Conservation (phyloP, 2,329 filamentous ascomycete genomes). For the Cephalotrichum gorgonifer region DNA sequence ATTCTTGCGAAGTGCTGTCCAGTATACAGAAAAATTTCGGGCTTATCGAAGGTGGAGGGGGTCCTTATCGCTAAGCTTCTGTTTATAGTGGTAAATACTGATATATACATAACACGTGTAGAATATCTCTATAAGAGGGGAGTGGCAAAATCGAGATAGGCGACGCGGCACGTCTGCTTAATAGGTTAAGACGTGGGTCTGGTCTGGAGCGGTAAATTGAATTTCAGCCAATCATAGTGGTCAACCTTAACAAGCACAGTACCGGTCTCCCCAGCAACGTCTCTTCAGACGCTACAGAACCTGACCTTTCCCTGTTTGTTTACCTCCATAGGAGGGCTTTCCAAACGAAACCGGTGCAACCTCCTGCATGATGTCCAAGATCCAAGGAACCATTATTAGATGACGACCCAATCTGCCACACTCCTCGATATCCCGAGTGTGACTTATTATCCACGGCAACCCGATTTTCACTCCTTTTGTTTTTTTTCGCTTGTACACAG, state of each 20-base stretch:
- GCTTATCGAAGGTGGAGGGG: conserved; percentile 4
- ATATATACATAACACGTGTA: neutral
- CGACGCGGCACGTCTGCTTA: neutral
- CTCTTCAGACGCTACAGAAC: neutral
- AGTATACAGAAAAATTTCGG: conserved; percentile 5
- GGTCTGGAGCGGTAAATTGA: neutral
- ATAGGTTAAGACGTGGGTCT: no score
- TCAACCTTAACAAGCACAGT: neutral
- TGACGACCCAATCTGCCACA: neutral
- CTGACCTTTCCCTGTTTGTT: conserved; percentile 4
- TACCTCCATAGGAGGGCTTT: neutral
- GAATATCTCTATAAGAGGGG: neutral
- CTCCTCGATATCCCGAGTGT: neutral
- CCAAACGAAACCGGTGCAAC: neutral
- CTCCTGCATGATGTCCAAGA: conserved; percentile 1
- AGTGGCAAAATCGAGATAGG: neutral
- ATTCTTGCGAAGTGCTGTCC: neutral
- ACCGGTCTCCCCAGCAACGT: conserved; percentile 3
- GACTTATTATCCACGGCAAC: neutral
- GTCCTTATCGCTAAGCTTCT: neutral
- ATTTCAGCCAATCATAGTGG: neutral
- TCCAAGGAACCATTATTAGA: conserved; percentile 3
- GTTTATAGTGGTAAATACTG: neutral
- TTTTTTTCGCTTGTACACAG: neutral
- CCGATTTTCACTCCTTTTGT: conserved; percentile 1